Evolutionary conservation across 2,329 filamentous ascomycete genomes (phyloP).

Genomic region (Aspergillus fischeri): DNA sequence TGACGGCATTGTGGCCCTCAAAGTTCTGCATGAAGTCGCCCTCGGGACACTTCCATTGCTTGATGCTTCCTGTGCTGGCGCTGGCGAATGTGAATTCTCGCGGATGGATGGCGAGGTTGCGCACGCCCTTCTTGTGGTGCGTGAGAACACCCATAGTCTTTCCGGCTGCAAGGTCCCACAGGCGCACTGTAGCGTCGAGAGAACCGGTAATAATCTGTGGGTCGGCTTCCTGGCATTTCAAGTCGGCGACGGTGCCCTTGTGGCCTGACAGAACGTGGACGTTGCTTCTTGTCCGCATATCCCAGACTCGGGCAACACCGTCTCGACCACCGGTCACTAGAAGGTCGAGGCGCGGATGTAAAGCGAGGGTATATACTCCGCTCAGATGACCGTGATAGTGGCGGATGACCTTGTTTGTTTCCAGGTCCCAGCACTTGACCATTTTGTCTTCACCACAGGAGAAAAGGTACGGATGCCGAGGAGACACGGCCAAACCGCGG

Average conservation of each 20-base stretch:
- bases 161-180: slow-evolving; percentile 94
- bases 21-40: slow-evolving; percentile 99
- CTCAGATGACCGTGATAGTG: slow-evolving; percentile 97
- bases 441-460: slow-evolving; percentile 99
- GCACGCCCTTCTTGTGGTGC: slow-evolving; percentile 97
- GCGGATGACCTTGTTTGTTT: slow-evolving; percentile 98
- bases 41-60: slow-evolving; percentile 98
- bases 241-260: slow-evolving; percentile 80
- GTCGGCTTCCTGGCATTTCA: slow-evolving; percentile 92
- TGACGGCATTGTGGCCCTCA: slow-evolving; percentile 91
- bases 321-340: slow-evolving; percentile 92
- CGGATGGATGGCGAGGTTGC: slow-evolving; percentile 78
- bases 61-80: slow-evolving; percentile 88
- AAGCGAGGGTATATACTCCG: slow-evolving; percentile 84
- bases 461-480: slow-evolving; percentile 92
- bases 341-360: slow-evolving; percentile 94
- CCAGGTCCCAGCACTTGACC: slow-evolving; percentile 99
- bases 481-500: slow-evolving; percentile 84
- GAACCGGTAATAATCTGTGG: slow-evolving; percentile 94
- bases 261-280: slow-evolving; percentile 91
- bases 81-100: slow-evolving; percentile 94
- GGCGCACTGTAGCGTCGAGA: slow-evolving; percentile 80
- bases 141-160: slow-evolving; percentile 96
- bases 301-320: slow-evolving; percentile 93
- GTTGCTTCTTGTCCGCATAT: slow-evolving; percentile 95